phyloP scores from a whole-genome alignment of 805 yeast genomes.

The Candida awuae region DNA sequence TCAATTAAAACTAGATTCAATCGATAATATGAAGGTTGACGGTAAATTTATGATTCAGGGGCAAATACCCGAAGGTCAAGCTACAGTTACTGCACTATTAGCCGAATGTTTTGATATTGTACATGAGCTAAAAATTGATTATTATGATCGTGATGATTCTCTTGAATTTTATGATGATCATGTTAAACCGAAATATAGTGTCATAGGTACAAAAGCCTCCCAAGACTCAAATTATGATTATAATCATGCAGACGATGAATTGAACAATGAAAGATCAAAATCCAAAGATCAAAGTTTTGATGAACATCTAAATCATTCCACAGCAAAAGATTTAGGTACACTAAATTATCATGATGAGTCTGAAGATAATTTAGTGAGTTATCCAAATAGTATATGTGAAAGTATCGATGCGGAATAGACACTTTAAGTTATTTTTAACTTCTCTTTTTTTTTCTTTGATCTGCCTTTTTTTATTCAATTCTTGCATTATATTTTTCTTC shows the following conservation, averaged over 20 bases:
- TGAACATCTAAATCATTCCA: neutral
- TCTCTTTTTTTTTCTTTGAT: neutral
- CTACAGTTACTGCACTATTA: conserved; percentile 79
- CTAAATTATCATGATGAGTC: conserved; percentile 18
- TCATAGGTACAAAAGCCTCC: conserved; percentile 32
- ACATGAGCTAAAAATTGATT: conserved; percentile 82
- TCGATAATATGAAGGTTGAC: conserved; percentile 79
- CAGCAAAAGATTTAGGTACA: conserved; percentile 9
- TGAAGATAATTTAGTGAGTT: conserved; percentile 25
- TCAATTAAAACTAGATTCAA: conserved; percentile 85
- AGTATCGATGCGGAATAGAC: conserved; percentile 19
- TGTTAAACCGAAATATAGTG: conserved; percentile 22
- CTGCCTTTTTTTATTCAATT: neutral
- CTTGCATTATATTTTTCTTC: neutral
- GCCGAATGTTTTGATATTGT: conserved; percentile 93
- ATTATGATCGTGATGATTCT: conserved; percentile 51
- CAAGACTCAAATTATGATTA: conserved; percentile 28
- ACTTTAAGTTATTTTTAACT: neutral
- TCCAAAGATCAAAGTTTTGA: neutral
- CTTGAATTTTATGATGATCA: conserved; percentile 22
- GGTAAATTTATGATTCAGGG: conserved; percentile 88
- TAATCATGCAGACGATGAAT: conserved; percentile 27
- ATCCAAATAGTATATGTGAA: conserved; percentile 26
- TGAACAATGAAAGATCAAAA: conserved; percentile 8
- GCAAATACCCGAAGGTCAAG: conserved; percentile 97